phyloP scores from a whole-genome alignment of 495 filamentous ascomycete genomes.

The Polyplosphaeria fusca region DNA sequence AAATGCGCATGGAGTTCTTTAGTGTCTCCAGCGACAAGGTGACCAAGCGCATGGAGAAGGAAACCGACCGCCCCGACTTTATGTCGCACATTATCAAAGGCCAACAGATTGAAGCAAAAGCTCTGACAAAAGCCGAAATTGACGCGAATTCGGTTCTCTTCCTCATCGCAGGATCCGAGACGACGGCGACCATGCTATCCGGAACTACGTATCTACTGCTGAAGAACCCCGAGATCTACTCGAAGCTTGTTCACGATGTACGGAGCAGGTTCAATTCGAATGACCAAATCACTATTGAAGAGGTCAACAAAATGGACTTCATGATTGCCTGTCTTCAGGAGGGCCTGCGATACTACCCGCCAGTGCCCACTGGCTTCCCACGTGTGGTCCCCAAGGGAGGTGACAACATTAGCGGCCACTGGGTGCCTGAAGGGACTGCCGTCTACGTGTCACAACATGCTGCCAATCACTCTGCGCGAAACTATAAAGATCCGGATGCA shows the following conservation, averaged over 20 bases:
- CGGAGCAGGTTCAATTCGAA: constrained; percentile 43
- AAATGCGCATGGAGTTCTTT: constrained; percentile 19
- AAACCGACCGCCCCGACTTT: constrained; percentile 31
- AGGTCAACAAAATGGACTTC: constrained; percentile 37
- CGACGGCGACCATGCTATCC: constrained; percentile 50
- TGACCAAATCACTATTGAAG: constrained; percentile 48
- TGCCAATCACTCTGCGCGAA: constrained; percentile 39
- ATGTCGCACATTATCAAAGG: constrained; percentile 43
- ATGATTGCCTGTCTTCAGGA: constrained; percentile 34
- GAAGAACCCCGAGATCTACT: constrained; percentile 42
- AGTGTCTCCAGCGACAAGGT: constrained; percentile 5
- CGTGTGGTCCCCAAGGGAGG: constrained; percentile 32
- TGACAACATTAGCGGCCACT: constrained; percentile 27
- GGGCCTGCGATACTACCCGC: constrained; percentile 34
- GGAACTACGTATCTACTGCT: constrained; percentile 53
- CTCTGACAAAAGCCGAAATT: constrained; percentile 42
- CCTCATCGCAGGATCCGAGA: constrained; percentile 57
- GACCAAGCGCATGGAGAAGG: constrained; percentile 14
- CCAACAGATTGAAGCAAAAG: constrained; percentile 24
- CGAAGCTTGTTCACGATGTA: constrained; percentile 45
- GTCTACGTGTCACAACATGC: constrained; percentile 46
- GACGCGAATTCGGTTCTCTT: constrained; percentile 44
- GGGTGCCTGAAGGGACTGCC: constrained; percentile 40
- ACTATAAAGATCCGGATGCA: constrained; percentile 44
- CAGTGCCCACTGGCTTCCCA: constrained; percentile 32